Base-by-base conservation (phyloP, 1,284 basidiomycete species). In the Ceratobasidium sp. region DNA sequence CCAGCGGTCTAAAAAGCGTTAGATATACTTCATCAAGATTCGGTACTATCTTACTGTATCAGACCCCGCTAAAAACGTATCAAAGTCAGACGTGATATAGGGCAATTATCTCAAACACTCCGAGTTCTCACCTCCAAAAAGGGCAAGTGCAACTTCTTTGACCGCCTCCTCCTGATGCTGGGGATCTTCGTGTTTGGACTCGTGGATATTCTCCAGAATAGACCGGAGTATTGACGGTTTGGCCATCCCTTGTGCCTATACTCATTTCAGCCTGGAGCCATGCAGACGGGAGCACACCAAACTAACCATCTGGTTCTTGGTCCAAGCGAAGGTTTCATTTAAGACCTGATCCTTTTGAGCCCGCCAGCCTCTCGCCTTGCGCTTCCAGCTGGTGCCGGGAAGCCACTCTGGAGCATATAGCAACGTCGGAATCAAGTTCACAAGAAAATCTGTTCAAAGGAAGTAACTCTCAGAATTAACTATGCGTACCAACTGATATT, bases 1-100 rank as follows among this genome's bases (percentile, higher is more conserved):
- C 80, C 61, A 12, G 78, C 78, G n/a, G 81, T 79, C 82, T 83
- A 33, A 7, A 39, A 12, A 51, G 28, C 28, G n/a, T 46, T 7
- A 44, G 13, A 63, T 6, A 33, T 44, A 42, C 63, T n/a, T 10
- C 23, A 49, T 12, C 40, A 23, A 44, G 63, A 44, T 33, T 33
- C 26, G 20, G 26, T 60, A 33, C 7, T 20, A 5, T 15, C 33
- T 58, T 20, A 71, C 69, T 13, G 69, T 71, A 33, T 71, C 69
- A 9, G 39, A 40, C 20, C 69, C 69, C 15, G 53, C 69, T 71
- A 23, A 33, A 28, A 18, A 9, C 9, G 55, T 18, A n/a, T 23
- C 9, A 20, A 60, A 58, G 7, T 58, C 46, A 9, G 20, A 51
- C 26, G 33, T 23, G 39, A 42, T 40, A 15, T 33, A 12, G 20